Conservation (phyloP, 73 alveolate genomes). For the Stentor roeselii region DNA sequence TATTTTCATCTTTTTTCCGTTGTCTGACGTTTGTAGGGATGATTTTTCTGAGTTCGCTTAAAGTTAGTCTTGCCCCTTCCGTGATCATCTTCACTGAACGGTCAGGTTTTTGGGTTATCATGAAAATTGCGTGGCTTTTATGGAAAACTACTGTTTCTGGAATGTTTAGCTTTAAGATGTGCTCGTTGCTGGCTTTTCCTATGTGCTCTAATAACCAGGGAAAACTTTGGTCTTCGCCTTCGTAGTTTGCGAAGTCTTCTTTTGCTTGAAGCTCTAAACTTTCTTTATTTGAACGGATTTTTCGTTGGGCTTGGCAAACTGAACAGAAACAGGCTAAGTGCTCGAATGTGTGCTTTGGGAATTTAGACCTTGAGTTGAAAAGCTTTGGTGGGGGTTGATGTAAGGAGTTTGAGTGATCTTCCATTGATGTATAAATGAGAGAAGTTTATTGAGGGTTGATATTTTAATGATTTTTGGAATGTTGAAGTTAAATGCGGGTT, state of each 20-base stretch:
- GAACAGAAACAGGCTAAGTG: not conserved
- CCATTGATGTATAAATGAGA: not conserved
- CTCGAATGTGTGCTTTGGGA: not conserved
- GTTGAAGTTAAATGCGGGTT: too few relatives aligned
- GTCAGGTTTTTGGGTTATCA: not conserved
- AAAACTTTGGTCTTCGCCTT: constrained; percentile 15
- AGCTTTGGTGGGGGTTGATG: too few relatives aligned
- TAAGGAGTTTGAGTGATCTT: too few relatives aligned
- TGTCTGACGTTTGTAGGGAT: not conserved
- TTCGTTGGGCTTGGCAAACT: not conserved
- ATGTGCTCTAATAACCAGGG: not conserved
- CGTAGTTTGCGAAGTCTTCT: not conserved
- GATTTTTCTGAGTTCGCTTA: constrained; percentile 6
- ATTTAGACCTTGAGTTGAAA: too few relatives aligned
- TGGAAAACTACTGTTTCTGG: constrained; percentile 15
- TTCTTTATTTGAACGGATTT: not conserved
- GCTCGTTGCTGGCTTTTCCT: constrained; percentile 12
- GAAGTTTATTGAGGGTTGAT: not conserved
- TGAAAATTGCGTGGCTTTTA: constrained; percentile 1
- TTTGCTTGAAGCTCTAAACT: not conserved
- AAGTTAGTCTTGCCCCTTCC: not conserved
- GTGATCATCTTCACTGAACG: not conserved
- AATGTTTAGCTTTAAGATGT: not conserved
- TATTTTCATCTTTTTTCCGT: not conserved
- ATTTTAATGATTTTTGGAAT: too few relatives aligned